A percentile compares a stretch with the other conserved stretches of the same genome.
Evolutionary conservation across 2,329 filamentous ascomycete genomes (phyloP).

Genomic region (Colletotrichum truncatum): DNA sequence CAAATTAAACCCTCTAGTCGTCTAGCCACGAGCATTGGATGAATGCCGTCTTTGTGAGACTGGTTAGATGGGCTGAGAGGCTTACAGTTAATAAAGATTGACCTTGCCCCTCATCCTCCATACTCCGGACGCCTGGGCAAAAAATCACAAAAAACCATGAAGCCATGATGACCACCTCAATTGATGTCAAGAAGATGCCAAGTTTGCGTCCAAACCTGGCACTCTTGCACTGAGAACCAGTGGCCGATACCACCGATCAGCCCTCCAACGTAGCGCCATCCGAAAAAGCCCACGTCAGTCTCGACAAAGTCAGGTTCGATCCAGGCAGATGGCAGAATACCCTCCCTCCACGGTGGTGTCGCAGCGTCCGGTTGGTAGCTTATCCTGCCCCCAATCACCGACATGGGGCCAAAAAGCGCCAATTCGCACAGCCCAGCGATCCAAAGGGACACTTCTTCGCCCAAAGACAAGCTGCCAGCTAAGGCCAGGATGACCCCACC

Average conservation of each 20-base stretch:
- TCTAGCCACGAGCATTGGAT: too few relatives aligned
- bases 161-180: too few relatives aligned
- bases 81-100: neutral
- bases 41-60: neutral
- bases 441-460: neutral
- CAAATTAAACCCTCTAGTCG: neutral
- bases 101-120: neutral
- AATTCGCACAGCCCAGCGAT: conserved; percentile 6
- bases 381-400: neutral
- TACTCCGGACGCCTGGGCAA: neutral
- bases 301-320: neutral
- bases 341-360: neutral
- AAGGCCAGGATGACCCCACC: conserved; percentile 23
- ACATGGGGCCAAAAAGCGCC: neutral
- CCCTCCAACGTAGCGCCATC: conserved; percentile 5
- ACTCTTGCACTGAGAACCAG: neutral
- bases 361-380: neutral
- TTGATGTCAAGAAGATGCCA: too few relatives aligned
- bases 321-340: neutral
- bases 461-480: conserved; percentile 11
- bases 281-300: conserved; percentile 7
- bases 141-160: neutral
- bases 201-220: neutral
- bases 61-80: neutral
- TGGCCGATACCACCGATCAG: conserved; percentile 15